A percentile compares a stretch with the other conserved stretches of the same genome.
Evolutionary conservation across 192 early-diverging fungal species (phyloP).

Genomic region (Coemansia guatemalensis): DNA sequence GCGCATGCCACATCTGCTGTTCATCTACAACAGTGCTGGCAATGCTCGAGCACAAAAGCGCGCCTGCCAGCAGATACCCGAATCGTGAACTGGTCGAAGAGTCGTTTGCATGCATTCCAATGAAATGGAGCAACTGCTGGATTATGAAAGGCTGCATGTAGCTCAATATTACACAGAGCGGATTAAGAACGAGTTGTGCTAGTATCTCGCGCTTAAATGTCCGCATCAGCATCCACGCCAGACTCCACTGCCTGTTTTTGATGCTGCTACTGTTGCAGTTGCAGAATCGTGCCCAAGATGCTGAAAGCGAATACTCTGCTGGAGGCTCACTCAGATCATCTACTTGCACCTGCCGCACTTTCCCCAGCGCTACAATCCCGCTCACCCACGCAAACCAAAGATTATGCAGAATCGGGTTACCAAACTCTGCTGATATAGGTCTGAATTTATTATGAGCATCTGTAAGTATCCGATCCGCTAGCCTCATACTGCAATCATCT

Average conservation of each 20-base stretch:
- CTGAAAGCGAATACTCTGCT: slow-evolving; percentile 3
- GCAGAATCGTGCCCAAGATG: slow-evolving; percentile 18
- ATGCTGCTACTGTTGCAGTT: background rate
- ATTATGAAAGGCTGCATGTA: slow-evolving; percentile 62
- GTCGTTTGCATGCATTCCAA: slow-evolving; percentile 30
- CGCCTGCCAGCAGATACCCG: slow-evolving; percentile 57
- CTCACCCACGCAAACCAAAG: slow-evolving; percentile 33
- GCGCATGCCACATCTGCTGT: slow-evolving; percentile 63
- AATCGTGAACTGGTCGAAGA: slow-evolving; percentile 30
- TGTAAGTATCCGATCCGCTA: background rate
- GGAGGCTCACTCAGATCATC: slow-evolving; percentile 24
- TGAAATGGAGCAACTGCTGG: slow-evolving; percentile 56
- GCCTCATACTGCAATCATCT: no score
- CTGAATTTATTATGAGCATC: background rate
- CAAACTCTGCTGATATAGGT: slow-evolving; percentile 22
- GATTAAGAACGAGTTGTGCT: slow-evolving; percentile 38
- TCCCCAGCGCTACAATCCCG: slow-evolving; percentile 15
- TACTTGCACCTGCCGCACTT: slow-evolving; percentile 16
- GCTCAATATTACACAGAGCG: slow-evolving; percentile 24
- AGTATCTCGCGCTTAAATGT: slow-evolving; percentile 43
- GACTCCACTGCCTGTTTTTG: background rate
- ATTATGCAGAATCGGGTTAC: slow-evolving; percentile 28
- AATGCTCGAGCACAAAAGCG: slow-evolving; percentile 56
- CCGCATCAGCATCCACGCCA: slow-evolving; percentile 29
- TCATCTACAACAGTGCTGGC: slow-evolving; percentile 50